Conservation (phyloP, 805 yeast genomes). For the Yarrowia osloensis region DNA sequence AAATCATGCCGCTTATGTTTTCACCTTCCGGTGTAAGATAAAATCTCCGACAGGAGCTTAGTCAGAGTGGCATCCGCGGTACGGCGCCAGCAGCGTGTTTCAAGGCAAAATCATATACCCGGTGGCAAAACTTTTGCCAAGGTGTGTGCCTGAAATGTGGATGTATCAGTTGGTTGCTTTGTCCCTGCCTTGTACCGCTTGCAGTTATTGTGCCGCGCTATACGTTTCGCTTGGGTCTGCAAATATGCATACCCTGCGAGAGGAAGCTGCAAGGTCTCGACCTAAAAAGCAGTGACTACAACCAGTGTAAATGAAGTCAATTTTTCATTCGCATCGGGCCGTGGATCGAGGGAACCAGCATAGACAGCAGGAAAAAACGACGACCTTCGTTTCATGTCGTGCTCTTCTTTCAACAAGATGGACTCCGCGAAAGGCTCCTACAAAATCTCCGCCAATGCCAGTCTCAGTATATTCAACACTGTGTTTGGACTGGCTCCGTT, state of each 20-base stretch:
- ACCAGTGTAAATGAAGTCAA: not conserved
- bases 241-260: slow-evolving; percentile 6
- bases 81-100: not conserved
- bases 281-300: not conserved
- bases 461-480: slow-evolving; percentile 31
- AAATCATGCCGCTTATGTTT: not conserved
- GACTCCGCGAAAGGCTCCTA: slow-evolving; percentile 25
- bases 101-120: not conserved
- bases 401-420: slow-evolving; percentile 17
- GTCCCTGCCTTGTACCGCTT: not conserved
- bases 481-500: slow-evolving; percentile 38
- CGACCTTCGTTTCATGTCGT: not conserved
- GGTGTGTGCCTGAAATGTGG: not conserved
- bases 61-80: not conserved
- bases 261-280: slow-evolving; percentile 18
- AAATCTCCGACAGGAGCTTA: not conserved
- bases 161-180: not conserved
- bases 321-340: slow-evolving; percentile 29
- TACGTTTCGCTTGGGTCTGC: slow-evolving; percentile 17
- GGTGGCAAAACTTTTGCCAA: not conserved
- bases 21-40: not conserved
- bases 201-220: slow-evolving; percentile 13
- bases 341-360: slow-evolving; percentile 22
- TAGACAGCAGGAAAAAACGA: slow-evolving; percentile 6
- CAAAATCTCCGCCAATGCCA: slow-evolving; percentile 30